phyloP scores from a whole-genome alignment of 164 flowering plant genomes.

The Liquidambar formosana region DNA sequence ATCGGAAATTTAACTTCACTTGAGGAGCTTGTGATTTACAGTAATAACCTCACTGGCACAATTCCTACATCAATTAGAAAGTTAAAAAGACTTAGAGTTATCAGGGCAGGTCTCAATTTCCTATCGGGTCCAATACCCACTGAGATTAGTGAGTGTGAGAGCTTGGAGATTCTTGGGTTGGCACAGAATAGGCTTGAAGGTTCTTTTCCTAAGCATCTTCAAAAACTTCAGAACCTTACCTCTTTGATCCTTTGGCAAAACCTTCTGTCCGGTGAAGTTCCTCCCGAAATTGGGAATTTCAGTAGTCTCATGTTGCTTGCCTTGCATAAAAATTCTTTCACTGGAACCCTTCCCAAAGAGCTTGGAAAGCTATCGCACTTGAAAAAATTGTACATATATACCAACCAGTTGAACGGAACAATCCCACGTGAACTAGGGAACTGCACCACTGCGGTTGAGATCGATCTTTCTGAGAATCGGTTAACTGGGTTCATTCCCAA shows the following conservation, averaged over 20 bases:
- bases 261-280: conserved; percentile 48
- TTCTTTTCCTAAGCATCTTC: conserved; percentile 43
- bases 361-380: conserved; percentile 42
- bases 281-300: conserved; percentile 53
- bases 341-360: conserved; percentile 51
- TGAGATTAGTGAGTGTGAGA: conserved; percentile 48
- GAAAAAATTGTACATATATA: conserved; percentile 41
- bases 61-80: conserved; percentile 39
- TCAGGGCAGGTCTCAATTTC: conserved; percentile 51
- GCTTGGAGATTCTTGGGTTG: conserved; percentile 47
- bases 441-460: conserved; percentile 37
- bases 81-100: conserved; percentile 42
- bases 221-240: conserved; percentile 44
- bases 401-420: conserved; percentile 53
- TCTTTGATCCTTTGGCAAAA: conserved; percentile 53
- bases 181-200: conserved; percentile 53
- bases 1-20: conserved; percentile 40
- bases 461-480: conserved; percentile 59
- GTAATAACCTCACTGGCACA: conserved; percentile 52
- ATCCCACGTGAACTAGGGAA: conserved; percentile 55
- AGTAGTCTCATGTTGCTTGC: conserved; percentile 44
- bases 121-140: conserved; percentile 53
- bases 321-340: conserved; percentile 44
- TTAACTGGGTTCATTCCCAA: conserved; percentile 48
- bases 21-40: conserved; percentile 51